Conservation (phyloP, 306 rosid species). For the Vigna hirtella region DNA sequence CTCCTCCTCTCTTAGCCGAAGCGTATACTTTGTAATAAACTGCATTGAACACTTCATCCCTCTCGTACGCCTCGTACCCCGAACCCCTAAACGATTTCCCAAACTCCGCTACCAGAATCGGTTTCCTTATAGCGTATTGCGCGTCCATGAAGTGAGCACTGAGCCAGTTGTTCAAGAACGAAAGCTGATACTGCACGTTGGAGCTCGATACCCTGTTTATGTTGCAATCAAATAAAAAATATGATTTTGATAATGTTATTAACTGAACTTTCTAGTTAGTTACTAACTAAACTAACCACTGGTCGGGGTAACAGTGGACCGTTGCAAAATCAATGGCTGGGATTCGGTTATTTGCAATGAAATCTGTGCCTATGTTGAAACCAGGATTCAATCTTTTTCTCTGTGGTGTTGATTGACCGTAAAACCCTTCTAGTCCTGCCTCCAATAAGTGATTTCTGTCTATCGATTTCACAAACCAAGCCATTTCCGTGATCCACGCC, state of each 20-base stretch:
- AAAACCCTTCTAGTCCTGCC: conserved; percentile 91
- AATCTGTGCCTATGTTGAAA: conserved; percentile 77
- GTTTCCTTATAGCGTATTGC: conserved; percentile 67
- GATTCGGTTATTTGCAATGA: conserved; percentile 74
- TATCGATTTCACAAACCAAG: conserved; percentile 78
- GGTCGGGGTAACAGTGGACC: conserved; percentile 90
- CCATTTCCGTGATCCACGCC: conserved; percentile 98
- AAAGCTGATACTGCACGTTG: conserved; percentile 60
- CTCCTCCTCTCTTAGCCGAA: conserved; percentile 77
- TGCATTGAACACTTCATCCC: conserved; percentile 66
- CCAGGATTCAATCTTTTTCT: conserved; percentile 71
- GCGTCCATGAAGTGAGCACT: conserved; percentile 73
- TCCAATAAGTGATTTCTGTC: conserved; percentile 91
- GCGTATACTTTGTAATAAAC: conserved; percentile 81
- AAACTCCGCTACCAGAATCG: conserved; percentile 71
- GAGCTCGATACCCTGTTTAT: conserved; percentile 67
- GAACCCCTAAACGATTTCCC: conserved; percentile 79
- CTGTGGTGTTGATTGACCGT: conserved; percentile 82
- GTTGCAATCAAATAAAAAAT: neutral
- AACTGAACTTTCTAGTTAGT: neutral
- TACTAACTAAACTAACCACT: conserved; percentile 66
- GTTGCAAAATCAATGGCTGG: conserved; percentile 85
- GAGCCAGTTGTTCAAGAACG: conserved; percentile 86
- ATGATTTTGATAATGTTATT: neutral
- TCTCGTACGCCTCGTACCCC: conserved; percentile 57